Evolutionary conservation across 495 filamentous ascomycete species (phyloP).

Genomic region (Lineolata rhizophorae): DNA sequence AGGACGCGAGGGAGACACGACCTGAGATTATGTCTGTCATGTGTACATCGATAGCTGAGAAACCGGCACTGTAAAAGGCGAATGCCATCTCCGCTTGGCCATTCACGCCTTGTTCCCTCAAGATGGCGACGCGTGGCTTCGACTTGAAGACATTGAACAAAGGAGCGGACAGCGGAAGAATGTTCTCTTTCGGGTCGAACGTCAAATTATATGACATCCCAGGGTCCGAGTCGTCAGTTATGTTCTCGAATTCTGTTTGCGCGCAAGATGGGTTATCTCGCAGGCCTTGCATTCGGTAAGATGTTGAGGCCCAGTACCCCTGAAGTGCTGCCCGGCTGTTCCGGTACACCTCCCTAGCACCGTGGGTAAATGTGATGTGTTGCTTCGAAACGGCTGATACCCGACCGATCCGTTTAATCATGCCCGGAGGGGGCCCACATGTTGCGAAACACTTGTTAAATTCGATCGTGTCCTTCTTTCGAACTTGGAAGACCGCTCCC

Average conservation of each 20-base stretch:
- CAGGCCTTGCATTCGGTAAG: conserved; percentile 74
- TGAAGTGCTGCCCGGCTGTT: conserved; percentile 54
- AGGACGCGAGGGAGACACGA: conserved; percentile 51
- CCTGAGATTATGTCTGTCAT: conserved; percentile 84
- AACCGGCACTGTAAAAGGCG: conserved; percentile 79
- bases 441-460: conserved; percentile 86
- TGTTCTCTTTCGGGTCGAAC: conserved; percentile 60
- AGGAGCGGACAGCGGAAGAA: conserved; percentile 42
- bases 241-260: conserved; percentile 59
- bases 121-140: conserved; percentile 74
- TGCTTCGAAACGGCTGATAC: conserved; percentile 54
- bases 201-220: conserved; percentile 71
- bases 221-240: conserved; percentile 54
- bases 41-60: conserved; percentile 81
- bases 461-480: conserved; percentile 55
- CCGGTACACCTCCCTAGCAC: conserved; percentile 40
- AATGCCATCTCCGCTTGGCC: conserved; percentile 94
- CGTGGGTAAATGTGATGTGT: conserved; percentile 51
- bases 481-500: conserved; percentile 91
- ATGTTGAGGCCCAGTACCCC: conserved; percentile 72
- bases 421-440: conserved; percentile 59
- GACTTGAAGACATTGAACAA: conserved; percentile 49
- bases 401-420: conserved; percentile 65
- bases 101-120: conserved; percentile 89
- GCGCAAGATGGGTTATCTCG: conserved; percentile 78